Base-by-base conservation (phyloP, 108 stramenopile genomes). In the Nitzschia sp. region DNA sequence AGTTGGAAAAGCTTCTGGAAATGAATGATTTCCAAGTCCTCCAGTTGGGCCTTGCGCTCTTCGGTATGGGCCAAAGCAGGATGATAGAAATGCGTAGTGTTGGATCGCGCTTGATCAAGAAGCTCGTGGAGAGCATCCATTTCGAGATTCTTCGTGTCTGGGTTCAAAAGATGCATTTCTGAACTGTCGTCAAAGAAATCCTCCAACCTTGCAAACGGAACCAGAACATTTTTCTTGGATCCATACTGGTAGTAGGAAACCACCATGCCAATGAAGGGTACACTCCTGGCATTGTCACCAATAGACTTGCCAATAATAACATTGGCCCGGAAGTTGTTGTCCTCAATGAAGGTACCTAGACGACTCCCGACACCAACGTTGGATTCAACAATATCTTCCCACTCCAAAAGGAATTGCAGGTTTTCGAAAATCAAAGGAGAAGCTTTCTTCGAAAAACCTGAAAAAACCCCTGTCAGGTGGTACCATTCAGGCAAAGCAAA, bases 401-500 rank as follows among this genome's bases (percentile, higher is more conserved):
- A 76, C 2, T 61, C 25, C 12, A 76, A 56, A 38, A 76, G 41
- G 29, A 64, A 56, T 46, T 76, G 61, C n/a, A 60, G 37, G 22
- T 69, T 65, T 59, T 76, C 68, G 51, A 76, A 70, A 11, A 69
- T 58, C 22, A 76, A 25, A 19, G 75, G 61, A 3, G 57, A 50
- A 10, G 69, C 68, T 20, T 37, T 48, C 20, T 61, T 69, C 6
- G 67, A 67, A 41, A 65, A 70, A 10, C 56, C 67, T 19, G 75
- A 50, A 43, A 65, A 76, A 10, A 76, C 57, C 6, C 68, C 69
- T 15, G 63, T 67, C 7, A 44, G 41, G 15, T 76, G 57, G 21
- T 48, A n/a, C 75, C 75, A 76, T 61, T 70, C 68, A 1, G 68
- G 75, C 5, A 76, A 25, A 22, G 60, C 53, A 57, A 76, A 76